Percentiles rank a stretch among this genome's conserved stretches.
Conservation (phyloP, 129 eudicot genomes). For the Ambrosia artemisiifolia region DNA sequence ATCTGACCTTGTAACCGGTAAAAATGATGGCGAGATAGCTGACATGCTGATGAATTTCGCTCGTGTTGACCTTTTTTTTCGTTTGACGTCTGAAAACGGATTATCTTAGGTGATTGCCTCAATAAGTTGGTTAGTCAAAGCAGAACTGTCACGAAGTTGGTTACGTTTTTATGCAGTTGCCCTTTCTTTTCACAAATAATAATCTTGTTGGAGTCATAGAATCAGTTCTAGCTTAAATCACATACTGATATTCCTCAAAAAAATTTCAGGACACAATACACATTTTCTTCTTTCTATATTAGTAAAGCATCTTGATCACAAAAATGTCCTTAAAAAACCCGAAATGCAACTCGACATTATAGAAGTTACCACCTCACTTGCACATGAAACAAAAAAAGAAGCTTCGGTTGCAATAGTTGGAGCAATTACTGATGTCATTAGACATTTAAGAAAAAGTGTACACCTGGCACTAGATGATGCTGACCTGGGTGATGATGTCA, state of each 20-base stretch:
- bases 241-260: not conserved
- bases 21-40: no score
- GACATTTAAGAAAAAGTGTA: conserved; percentile 85
- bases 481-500: conserved; percentile 52
- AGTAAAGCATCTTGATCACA: conserved; percentile 95
- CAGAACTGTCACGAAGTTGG: not conserved
- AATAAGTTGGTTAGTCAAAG: conserved; percentile 3
- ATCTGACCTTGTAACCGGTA: no score
- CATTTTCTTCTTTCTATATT: conserved; percentile 79
- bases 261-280: conserved; percentile 81
- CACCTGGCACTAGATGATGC: conserved; percentile 68
- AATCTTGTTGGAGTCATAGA: not conserved
- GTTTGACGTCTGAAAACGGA: not conserved
- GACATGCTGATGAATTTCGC: no score
- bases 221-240: not conserved
- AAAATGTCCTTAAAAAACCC: conserved; percentile 77
- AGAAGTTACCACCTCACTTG: conserved; percentile 63
- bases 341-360: conserved; percentile 84
- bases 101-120: not conserved
- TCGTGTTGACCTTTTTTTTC: not conserved
- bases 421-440: conserved; percentile 74
- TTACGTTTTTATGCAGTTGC: not conserved
- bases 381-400: conserved; percentile 56
- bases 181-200: not conserved
- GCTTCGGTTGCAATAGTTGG: conserved; percentile 77